Evolutionary conservation across 495 filamentous ascomycete species (phyloP).

Genomic region (Penicillium dipodomyicola): DNA sequence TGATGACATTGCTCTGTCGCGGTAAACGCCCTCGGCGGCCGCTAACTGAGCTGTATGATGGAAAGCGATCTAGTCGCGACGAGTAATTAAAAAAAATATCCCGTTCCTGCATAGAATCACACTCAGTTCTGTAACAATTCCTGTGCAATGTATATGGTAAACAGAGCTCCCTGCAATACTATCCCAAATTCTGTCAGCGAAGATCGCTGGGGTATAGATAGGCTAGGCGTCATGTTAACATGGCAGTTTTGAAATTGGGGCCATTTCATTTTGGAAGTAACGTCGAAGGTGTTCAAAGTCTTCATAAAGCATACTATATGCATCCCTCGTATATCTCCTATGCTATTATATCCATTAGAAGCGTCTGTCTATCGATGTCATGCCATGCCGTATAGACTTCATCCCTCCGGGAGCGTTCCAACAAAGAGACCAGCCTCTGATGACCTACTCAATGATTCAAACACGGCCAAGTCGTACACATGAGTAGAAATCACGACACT

Average conservation of each 20-base stretch:
- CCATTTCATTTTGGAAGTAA: neutral
- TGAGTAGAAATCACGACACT: too few species aligned
- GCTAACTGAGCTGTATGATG: constrained; percentile 33
- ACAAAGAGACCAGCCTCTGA: too few species aligned
- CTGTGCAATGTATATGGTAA: neutral
- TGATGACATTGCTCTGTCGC: constrained; percentile 81
- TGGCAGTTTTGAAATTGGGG: neutral
- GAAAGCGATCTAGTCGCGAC: constrained; percentile 28
- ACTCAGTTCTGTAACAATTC: neutral
- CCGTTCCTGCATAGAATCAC: constrained; percentile 24
- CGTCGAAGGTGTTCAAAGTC: neutral
- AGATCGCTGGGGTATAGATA: neutral
- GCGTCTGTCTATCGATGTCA: neutral
- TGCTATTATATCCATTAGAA: neutral
- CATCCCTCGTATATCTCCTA: neutral
- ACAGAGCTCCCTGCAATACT: neutral
- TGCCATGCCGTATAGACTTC: too few species aligned
- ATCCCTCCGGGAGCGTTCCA: too few species aligned
- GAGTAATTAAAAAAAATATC: constrained; percentile 37
- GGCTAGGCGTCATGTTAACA: neutral
- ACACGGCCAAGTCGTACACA: too few species aligned
- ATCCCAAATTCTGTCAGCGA: neutral
- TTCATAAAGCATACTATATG: neutral
- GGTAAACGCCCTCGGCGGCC: constrained; percentile 39
- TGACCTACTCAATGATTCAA: too few species aligned